Evolutionary conservation across 2,329 filamentous ascomycete species (phyloP).

Genomic region (Claviceps quebecensis): DNA sequence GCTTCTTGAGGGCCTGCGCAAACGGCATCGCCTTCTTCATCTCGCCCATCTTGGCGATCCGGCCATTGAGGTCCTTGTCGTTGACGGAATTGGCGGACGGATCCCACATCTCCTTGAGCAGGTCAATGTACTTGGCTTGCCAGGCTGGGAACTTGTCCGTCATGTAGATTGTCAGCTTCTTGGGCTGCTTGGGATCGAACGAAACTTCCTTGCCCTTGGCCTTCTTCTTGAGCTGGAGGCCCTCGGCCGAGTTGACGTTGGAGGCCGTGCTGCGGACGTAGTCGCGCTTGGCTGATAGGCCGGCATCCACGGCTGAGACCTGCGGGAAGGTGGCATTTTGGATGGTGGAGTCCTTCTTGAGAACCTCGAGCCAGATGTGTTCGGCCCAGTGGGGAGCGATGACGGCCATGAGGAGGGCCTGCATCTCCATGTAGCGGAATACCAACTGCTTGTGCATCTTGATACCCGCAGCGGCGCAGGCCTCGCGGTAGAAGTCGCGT

Average conservation of each 20-base stretch:
- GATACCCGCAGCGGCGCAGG: slow-evolving; percentile 59
- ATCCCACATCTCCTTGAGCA: slow-evolving; percentile 60
- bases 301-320: slow-evolving; percentile 49
- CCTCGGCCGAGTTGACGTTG: slow-evolving; percentile 70
- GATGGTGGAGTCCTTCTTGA: slow-evolving; percentile 62
- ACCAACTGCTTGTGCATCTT: slow-evolving; percentile 78
- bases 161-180: slow-evolving; percentile 78
- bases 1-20: slow-evolving; percentile 73
- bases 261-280: slow-evolving; percentile 67
- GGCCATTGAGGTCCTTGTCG: slow-evolving; percentile 67
- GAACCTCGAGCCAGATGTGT: slow-evolving; percentile 84
- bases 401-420: slow-evolving; percentile 67
- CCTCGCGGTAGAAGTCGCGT: slow-evolving; percentile 82
- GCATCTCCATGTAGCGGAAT: slow-evolving; percentile 69
- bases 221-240: slow-evolving; percentile 71
- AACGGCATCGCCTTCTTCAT: slow-evolving; percentile 99
- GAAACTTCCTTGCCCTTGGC: slow-evolving; percentile 76
- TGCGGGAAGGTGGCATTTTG: slow-evolving; percentile 51
- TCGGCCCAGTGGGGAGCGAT: slow-evolving; percentile 91
- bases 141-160: slow-evolving; percentile 71
- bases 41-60: slow-evolving; percentile 70
- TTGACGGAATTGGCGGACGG: slow-evolving; percentile 46
- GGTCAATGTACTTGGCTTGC: slow-evolving; percentile 82
- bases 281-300: slow-evolving; percentile 62
- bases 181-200: slow-evolving; percentile 84